These are phyloP conservation scores for Acorus gramineus DNA, from an alignment of 106 monocot genomes.

Conservation along the genomic window DNA sequence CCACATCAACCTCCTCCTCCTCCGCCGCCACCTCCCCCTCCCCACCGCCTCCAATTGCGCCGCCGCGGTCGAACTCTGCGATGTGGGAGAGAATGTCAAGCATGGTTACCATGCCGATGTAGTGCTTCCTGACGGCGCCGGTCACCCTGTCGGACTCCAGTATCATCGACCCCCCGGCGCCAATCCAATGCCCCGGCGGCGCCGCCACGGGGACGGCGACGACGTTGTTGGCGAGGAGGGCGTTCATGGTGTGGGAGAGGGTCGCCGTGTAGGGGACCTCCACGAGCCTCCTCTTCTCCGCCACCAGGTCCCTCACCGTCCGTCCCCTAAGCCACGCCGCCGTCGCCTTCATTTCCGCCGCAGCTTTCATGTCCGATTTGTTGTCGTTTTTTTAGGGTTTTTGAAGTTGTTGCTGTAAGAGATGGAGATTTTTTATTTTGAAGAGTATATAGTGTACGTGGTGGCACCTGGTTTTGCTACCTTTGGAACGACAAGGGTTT, in stretches of 20 bases:
- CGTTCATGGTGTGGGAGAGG: slow-evolving; percentile 35
- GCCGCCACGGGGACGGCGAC: slow-evolving; percentile 56
- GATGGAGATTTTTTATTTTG: too few relatives aligned
- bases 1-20: slow-evolving; percentile 20
- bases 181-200: slow-evolving; percentile 58
- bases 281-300: slow-evolving; percentile 40
- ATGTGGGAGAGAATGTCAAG: slow-evolving; percentile 52
- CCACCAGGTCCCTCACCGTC: slow-evolving; percentile 28
- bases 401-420: too few relatives aligned
- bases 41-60: neutral
- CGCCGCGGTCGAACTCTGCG: slow-evolving; percentile 23
- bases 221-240: slow-evolving; percentile 46
- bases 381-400: too few relatives aligned
- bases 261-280: slow-evolving; percentile 69
- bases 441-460: too few relatives aligned
- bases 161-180: slow-evolving; percentile 64
- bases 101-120: slow-evolving; percentile 68
- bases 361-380: too few relatives aligned
- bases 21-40: neutral
- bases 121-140: slow-evolving; percentile 48
- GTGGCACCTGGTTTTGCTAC: too few relatives aligned
- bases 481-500: too few relatives aligned
- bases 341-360: slow-evolving; percentile 4
- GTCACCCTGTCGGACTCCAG: slow-evolving; percentile 49
- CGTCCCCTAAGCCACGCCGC: slow-evolving; percentile 39